Percentiles rank a stretch among this genome's conserved stretches.
These are phyloP conservation scores for Daldinia loculata DNA, from an alignment of 495 filamentous ascomycete genomes.

Conservation along the genomic window DNA sequence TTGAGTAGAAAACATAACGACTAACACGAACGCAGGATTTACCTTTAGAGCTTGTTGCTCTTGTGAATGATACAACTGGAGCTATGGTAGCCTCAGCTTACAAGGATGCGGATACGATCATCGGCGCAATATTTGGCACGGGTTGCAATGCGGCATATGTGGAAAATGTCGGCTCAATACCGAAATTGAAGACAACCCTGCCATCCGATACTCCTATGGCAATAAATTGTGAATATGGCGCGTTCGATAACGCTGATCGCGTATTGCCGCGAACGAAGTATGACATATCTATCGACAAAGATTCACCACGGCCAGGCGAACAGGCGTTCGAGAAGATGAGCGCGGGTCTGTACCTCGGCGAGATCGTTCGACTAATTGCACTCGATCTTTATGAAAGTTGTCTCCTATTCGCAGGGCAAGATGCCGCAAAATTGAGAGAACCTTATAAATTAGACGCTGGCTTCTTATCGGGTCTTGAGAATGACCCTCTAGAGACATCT, in stretches of 20 bases:
- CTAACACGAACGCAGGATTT: too few species aligned
- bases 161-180: too few species aligned
- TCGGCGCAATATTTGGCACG: too few species aligned
- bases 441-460: conserved; percentile 79
- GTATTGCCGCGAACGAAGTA: conserved; percentile 78
- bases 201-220: conserved; percentile 70
- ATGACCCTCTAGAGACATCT: conserved; percentile 79
- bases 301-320: conserved; percentile 81
- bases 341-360: conserved; percentile 82
- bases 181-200: too few species aligned
- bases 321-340: conserved; percentile 91
- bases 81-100: too few species aligned
- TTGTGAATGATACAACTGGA: too few species aligned
- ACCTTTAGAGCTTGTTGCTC: too few species aligned
- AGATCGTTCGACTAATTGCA: conserved; percentile 80
- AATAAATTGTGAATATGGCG: conserved; percentile 91
- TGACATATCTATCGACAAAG: conserved; percentile 80
- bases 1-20: too few species aligned
- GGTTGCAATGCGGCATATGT: too few species aligned
- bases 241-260: conserved; percentile 85
- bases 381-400: conserved; percentile 72
- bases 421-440: conserved; percentile 70
- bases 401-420: conserved; percentile 74
- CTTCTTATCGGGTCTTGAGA: conserved; percentile 78
- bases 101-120: too few species aligned